phyloP scores from a whole-genome alignment of 441 rosid species.

The Geranium incanum region DNA sequence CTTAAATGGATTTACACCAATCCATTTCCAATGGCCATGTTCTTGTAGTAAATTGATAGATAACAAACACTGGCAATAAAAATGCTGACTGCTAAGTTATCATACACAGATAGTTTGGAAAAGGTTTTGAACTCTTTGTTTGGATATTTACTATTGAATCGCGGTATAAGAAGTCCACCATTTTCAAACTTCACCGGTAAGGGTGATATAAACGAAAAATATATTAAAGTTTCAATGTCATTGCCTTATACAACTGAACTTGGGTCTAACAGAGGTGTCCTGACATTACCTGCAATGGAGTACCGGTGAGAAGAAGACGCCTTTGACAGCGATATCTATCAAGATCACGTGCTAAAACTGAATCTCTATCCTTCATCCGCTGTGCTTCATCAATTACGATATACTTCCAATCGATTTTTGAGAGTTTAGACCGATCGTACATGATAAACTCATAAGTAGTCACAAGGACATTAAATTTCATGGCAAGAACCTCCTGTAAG shows the following conservation, averaged over 20 bases:
- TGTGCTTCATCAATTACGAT: constrained; percentile 99
- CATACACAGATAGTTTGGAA: neutral
- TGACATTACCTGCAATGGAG: constrained; percentile 89
- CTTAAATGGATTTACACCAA: neutral
- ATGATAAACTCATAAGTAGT: constrained; percentile 98
- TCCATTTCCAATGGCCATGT: neutral
- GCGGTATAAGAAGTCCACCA: neutral
- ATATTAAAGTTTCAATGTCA: neutral
- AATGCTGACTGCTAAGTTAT: neutral
- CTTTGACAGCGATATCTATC: constrained; percentile 98
- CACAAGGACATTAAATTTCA: constrained; percentile 97
- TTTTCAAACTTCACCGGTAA: neutral
- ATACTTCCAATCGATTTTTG: constrained; percentile 98
- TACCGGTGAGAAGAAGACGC: constrained; percentile 99
- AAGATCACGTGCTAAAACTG: constrained; percentile 99
- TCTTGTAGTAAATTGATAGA: neutral
- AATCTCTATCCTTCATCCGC: constrained; percentile 98
- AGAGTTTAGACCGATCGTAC: constrained; percentile 97
- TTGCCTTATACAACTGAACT: neutral
- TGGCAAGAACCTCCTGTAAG: constrained; percentile 82
- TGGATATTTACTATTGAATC: neutral
- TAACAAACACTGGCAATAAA: neutral
- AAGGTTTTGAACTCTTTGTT: constrained; percentile 2
- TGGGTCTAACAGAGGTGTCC: constrained; percentile 16
- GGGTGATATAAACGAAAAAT: neutral